Conservation (phyloP, 805 yeast species). For the Candida pini region DNA sequence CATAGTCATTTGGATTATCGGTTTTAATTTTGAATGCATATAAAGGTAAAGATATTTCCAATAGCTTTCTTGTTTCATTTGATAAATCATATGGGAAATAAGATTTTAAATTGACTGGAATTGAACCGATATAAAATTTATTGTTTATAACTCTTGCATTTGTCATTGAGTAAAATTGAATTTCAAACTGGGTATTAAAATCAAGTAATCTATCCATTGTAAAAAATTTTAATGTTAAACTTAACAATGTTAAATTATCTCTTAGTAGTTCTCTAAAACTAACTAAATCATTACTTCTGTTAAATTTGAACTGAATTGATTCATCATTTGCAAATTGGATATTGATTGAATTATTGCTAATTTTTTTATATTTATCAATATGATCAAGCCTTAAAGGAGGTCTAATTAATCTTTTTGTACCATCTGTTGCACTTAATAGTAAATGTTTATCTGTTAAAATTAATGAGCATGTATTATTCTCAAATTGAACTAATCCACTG, state of each 20-base stretch:
- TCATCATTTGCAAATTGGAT: neutral
- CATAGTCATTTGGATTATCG: slow-evolving; percentile 1
- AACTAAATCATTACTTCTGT: neutral
- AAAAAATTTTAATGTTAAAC: slow-evolving; percentile 1
- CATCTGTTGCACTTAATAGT: neutral
- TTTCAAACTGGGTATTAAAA: neutral
- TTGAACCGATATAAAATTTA: neutral
- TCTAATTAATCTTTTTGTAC: neutral
- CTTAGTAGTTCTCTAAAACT: neutral
- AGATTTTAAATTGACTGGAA: neutral
- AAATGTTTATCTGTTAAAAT: neutral
- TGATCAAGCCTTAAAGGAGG: neutral
- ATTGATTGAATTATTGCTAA: neutral
- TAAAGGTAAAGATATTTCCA: neutral
- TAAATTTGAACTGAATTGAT: neutral
- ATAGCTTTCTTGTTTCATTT: neutral
- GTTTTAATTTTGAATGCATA: slow-evolving; percentile 1
- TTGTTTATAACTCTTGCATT: neutral
- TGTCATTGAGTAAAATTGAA: slow-evolving; percentile 1
- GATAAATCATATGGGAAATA: neutral
- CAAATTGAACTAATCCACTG: neutral
- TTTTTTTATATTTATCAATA: neutral
- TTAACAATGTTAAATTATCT: neutral
- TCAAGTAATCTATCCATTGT: slow-evolving; percentile 1
- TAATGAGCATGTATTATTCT: neutral